phyloP scores from a whole-genome alignment of 352 stramenopile genomes.

The Globisporangium viniferum region DNA sequence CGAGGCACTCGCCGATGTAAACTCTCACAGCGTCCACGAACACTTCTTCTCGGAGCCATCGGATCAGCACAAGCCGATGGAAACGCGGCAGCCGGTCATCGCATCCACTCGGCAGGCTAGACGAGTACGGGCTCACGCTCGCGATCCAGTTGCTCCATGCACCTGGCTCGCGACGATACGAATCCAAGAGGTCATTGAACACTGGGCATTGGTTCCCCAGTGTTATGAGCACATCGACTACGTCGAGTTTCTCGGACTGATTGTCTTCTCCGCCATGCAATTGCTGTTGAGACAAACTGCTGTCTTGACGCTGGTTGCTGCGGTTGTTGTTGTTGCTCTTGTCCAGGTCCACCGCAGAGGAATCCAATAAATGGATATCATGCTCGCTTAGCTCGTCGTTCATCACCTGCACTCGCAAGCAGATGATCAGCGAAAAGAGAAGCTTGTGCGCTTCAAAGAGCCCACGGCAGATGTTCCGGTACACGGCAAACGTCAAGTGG shows the following conservation, averaged over 20 bases:
- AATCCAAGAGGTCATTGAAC: slow-evolving; percentile 35
- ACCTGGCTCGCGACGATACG: slow-evolving; percentile 39
- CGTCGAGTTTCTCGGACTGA: slow-evolving; percentile 6
- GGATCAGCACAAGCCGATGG: slow-evolving; percentile 52
- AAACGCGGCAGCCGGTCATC: slow-evolving; percentile 38
- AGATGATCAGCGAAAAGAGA: slow-evolving; percentile 61
- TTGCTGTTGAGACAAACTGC: background rate
- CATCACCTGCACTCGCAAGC: slow-evolving; percentile 52
- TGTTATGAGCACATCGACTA: slow-evolving; percentile 25
- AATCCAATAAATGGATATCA: slow-evolving; percentile 41
- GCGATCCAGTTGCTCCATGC: slow-evolving; percentile 42
- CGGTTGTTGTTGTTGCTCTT: background rate
- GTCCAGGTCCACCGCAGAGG: slow-evolving; percentile 9
- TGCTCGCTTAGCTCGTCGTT: slow-evolving; percentile 28
- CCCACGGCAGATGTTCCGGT: slow-evolving; percentile 66
- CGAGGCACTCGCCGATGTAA: slow-evolving; percentile 46
- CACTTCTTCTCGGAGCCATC: slow-evolving; percentile 52
- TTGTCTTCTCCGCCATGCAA: background rate
- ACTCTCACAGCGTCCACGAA: slow-evolving; percentile 30
- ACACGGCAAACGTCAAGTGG: slow-evolving; percentile 54
- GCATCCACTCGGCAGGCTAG: slow-evolving; percentile 31
- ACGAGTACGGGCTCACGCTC: slow-evolving; percentile 33
- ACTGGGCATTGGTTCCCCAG: slow-evolving; percentile 21
- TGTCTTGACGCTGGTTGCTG: background rate
- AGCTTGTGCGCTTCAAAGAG: slow-evolving; percentile 67